phyloP scores from a whole-genome alignment of 306 rosid genomes.

The Elaeagnus macrophylla region DNA sequence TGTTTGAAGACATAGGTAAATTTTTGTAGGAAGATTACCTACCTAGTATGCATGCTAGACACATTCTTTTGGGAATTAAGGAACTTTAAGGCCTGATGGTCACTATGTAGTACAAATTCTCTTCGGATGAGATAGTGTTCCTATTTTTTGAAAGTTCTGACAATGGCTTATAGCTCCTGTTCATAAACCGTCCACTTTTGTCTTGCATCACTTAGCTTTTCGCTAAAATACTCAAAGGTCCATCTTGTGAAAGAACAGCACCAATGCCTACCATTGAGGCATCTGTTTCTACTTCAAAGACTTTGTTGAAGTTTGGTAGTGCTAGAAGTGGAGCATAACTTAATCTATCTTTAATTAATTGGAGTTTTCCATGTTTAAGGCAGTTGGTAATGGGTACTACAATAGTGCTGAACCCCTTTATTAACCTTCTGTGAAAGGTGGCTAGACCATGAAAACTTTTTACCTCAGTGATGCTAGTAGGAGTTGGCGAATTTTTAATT shows the following conservation, averaged over 20 bases:
- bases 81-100: background rate
- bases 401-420: no score
- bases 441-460: no score
- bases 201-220: background rate
- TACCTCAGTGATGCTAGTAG: no score
- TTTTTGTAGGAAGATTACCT: background rate
- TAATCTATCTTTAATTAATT: no score
- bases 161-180: background rate
- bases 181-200: background rate
- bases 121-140: background rate
- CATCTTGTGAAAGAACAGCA: background rate
- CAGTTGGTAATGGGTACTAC: background rate
- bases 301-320: background rate
- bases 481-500: no score
- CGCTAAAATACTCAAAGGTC: background rate
- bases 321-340: background rate
- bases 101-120: background rate
- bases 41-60: background rate
- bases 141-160: background rate
- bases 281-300: background rate
- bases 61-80: background rate
- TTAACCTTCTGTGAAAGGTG: no score
- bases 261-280: background rate
- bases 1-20: background rate
- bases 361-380: background rate